Evolutionary conservation across 2,329 filamentous ascomycete genomes (phyloP), one percentile per base, ranked within the genome.

Genomic region (Colletotrichum sp.): DNA sequence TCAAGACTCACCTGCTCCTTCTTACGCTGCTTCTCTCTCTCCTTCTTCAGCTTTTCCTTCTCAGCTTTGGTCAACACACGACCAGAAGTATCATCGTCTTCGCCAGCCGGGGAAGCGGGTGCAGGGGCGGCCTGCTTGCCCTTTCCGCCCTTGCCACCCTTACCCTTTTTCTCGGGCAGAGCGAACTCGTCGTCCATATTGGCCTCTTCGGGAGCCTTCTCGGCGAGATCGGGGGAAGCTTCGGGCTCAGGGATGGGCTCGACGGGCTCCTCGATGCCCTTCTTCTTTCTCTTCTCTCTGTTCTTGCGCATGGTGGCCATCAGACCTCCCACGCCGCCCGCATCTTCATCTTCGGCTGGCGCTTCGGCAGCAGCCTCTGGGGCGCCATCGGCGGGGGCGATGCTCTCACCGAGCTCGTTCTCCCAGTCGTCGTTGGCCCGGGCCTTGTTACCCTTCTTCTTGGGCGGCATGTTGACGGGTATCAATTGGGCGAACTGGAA

Each of bases 41-140:
- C 97, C 87, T 98, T 99, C 90, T 96, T 98, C 81, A 96, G 89
- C 85, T 95, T 98, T 84, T 99, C 97, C 87, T 99, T 99, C 87
- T 99, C 96, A 72, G 97, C 97, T 90, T 98, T 99, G 51, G 95
- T 98, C 86, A 98, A 92, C 63, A 98, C 89, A 69, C 92, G 90
- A 58, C 93, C 93, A 73, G 87, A 87, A 13, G 85, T 88, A 21
- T 88, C 88, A 24, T 87, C 88, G 8, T 87, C 89, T 29, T 85
- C 88, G 8, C 80, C 85, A 16, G 85, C 87, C 8, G 55, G 54
- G 12, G 54, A 16, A 34, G 84, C 78, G 5, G 82, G 79, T 4
- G 86, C 86, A 6, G 87, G 86, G 76, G 87, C 82, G 21, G 84
- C 81, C 57, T 84, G 83, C 76, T 86, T 80, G 57, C 80, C 80